These are phyloP conservation scores for Penicillium steckii DNA, from an alignment of 495 filamentous ascomycete species.

Conservation along the genomic window DNA sequence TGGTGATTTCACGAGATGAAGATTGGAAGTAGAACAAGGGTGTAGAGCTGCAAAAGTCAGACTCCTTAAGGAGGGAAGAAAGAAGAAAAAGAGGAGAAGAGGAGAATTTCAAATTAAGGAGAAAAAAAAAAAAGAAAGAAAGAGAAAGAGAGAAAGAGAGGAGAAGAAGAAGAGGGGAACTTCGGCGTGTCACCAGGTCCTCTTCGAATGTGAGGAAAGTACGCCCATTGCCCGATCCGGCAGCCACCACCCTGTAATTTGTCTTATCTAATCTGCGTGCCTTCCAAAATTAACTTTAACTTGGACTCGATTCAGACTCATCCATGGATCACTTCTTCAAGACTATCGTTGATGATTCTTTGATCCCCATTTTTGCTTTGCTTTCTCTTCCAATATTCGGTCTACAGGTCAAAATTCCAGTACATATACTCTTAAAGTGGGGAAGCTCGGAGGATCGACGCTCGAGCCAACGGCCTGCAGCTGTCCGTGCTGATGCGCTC, in stretches of 20 bases:
- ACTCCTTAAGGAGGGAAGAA: neutral
- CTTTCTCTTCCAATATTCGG: neutral
- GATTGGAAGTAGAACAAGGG: neutral
- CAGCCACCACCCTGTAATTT: no score
- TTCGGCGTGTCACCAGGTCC: no score
- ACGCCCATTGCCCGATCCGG: slow-evolving; percentile 13
- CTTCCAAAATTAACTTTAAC: neutral
- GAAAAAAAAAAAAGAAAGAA: slow-evolving; percentile 13
- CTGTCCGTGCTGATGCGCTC: slow-evolving; percentile 2
- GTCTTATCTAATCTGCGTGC: no score
- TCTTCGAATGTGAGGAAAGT: no score
- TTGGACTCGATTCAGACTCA: neutral
- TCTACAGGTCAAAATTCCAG: neutral
- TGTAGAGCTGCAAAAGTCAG: neutral
- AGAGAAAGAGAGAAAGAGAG: neutral
- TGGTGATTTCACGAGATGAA: slow-evolving; percentile 5
- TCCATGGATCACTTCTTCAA: neutral
- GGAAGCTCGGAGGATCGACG: slow-evolving; percentile 5
- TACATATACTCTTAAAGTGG: slow-evolving; percentile 2
- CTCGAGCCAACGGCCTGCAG: slow-evolving; percentile 4
- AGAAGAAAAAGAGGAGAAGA: neutral
- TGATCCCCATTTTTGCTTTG: neutral
- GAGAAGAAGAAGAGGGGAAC: neutral
- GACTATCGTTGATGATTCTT: neutral
- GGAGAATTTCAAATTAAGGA: slow-evolving; percentile 6